Conservation (phyloP, 148 eudicot genomes). For the Nepenthes mirabilis region DNA sequence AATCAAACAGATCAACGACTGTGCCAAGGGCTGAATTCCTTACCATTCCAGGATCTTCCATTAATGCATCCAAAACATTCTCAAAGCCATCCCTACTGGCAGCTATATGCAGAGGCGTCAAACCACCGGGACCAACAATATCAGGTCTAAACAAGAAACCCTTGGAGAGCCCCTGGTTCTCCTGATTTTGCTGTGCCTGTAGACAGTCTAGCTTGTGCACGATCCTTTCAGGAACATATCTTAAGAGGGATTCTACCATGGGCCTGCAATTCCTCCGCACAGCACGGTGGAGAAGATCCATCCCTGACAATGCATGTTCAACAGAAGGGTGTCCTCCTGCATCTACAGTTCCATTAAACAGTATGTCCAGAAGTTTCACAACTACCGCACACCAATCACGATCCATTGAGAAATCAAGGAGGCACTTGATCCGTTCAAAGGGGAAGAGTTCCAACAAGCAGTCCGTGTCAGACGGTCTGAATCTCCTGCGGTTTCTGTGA, state of each 20-base stretch:
- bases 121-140: slow-evolving; percentile 56
- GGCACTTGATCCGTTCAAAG: slow-evolving; percentile 60
- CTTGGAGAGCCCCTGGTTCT: slow-evolving; percentile 2
- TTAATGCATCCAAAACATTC: slow-evolving; percentile 66
- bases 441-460: slow-evolving; percentile 37
- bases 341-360: slow-evolving; percentile 50
- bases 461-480: slow-evolving; percentile 20
- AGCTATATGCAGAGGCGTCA: slow-evolving; percentile 94
- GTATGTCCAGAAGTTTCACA: slow-evolving; percentile 52
- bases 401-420: slow-evolving; percentile 64
- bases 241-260: slow-evolving; percentile 62
- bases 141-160: slow-evolving; percentile 66
- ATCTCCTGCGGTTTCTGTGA: slow-evolving; percentile 34
- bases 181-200: slow-evolving; percentile 9
- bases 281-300: slow-evolving; percentile 72
- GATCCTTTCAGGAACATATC: slow-evolving; percentile 25
- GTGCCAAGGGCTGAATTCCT: not conserved
- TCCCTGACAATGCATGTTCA: slow-evolving; percentile 39
- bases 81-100: slow-evolving; percentile 56
- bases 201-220: slow-evolving; percentile 7
- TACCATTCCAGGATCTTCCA: slow-evolving; percentile 90
- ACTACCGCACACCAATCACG: slow-evolving; percentile 83
- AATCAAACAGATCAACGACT: not conserved
- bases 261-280: slow-evolving; percentile 56
- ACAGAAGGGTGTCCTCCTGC: slow-evolving; percentile 32